Conservation (phyloP, 805 yeast genomes). For the Candida awuae region DNA sequence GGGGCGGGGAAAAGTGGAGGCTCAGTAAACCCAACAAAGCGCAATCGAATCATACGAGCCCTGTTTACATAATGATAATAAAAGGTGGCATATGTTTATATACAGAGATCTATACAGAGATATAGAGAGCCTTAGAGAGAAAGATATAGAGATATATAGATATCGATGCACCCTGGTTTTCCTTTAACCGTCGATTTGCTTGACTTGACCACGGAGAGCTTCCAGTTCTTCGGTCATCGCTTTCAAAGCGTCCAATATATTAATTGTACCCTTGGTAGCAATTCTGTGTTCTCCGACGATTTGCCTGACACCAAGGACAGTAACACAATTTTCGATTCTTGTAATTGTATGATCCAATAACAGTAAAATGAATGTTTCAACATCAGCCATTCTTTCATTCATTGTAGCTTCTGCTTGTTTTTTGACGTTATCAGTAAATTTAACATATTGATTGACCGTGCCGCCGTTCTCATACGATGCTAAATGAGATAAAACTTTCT, state of each 20-base stretch:
- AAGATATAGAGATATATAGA: no score
- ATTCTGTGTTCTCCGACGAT: conserved; percentile 3
- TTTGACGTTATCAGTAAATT: conserved; percentile 14
- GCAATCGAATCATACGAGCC: no score
- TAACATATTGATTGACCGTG: conserved; percentile 10
- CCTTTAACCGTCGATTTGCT: background rate
- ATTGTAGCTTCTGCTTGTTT: conserved; percentile 14
- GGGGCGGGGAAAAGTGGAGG: no score
- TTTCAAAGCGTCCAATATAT: conserved; percentile 6
- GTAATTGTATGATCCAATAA: conserved; percentile 60
- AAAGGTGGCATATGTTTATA: no score
- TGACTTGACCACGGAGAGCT: background rate
- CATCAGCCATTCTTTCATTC: conserved; percentile 10
- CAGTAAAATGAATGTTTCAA: conserved; percentile 40
- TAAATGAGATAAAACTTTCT: conserved; percentile 44
- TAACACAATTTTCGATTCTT: conserved; percentile 56
- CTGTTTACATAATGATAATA: no score
- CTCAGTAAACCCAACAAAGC: no score
- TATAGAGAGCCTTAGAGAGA: no score
- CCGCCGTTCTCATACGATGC: conserved; percentile 32
- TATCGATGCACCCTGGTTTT: no score
- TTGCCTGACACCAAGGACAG: conserved; percentile 34
- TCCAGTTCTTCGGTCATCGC: conserved; percentile 9
- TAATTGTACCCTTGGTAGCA: background rate
- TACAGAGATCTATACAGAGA: no score